Base-by-base conservation (phyloP, 148 eudicot genomes). In the Vaccinium vitisidaea region DNA sequence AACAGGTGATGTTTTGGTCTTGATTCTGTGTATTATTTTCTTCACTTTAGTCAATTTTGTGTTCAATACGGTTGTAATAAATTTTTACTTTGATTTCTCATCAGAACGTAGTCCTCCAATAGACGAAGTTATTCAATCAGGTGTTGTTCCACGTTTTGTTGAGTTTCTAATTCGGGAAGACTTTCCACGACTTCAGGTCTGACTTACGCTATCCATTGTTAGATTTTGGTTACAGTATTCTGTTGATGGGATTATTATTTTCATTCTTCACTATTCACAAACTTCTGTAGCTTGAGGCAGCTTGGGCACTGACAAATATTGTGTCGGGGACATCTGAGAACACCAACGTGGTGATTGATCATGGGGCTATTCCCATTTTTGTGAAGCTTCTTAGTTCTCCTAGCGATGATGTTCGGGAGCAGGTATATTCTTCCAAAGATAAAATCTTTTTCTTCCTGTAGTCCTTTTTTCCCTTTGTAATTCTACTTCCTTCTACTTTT, bases 291-390 rank as follows among this genome's bases (percentile, higher is more conserved):
- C 86, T 88, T 77, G 90, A 88, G 84, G 90, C 90, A 4, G 90
- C 90, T 46, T 88, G 90, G 88, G 88, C 90, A 39, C 84, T 88
- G 19, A 88, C 90, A 43, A 88, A 88, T 71, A 86, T 88, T 88
- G 90, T 88, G 50, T 87, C 91, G 11, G 91, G 91, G n/a, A 89
- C 91, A 70, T 89, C 91, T 70, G 91, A 89, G 75, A 82, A 89
- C 82, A 89, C 91, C 32, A 87, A 86, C 67, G 89, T 81, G 55
- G 89, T 89, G 46, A 89, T 87, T 78, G 89, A 89, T 73, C 89
- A 89, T 82, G 91, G 89, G 49, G 91, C 89, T 80, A 85, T 89
- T 23, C 91, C 89, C 10, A 84, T 87, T 23, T 89, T 89, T 82
- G 91, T 89, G 52, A 87, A 82, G 85, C 89, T 89, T 77, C 88